Conservation (phyloP, 331 rosid genomes). For the Saraca asoca region DNA sequence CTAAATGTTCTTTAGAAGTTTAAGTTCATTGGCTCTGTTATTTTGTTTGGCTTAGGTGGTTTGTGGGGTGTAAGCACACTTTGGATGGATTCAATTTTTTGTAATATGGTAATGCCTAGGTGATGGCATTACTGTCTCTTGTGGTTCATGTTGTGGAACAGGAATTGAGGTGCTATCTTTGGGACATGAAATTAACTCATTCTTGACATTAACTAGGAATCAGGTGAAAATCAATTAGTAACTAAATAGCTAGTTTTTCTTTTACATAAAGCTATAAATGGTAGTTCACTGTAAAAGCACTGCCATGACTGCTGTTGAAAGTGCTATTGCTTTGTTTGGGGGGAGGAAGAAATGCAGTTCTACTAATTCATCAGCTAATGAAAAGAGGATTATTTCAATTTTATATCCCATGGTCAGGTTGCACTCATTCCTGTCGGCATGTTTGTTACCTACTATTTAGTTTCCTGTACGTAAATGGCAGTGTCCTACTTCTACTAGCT, state of each 20-base stretch:
- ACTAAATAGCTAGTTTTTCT: background rate
- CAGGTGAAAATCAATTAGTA: background rate
- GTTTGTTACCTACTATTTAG: too few species aligned
- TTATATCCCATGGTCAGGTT: too few species aligned
- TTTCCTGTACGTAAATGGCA: too few species aligned
- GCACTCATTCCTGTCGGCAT: too few species aligned
- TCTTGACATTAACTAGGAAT: background rate
- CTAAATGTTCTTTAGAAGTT: constrained; percentile 13
- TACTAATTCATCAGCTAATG: background rate
- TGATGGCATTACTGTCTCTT: background rate
- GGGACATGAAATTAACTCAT: background rate
- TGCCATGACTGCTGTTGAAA: background rate
- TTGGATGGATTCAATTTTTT: background rate
- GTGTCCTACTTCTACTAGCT: too few species aligned
- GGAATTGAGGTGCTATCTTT: background rate
- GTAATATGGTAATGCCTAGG: background rate
- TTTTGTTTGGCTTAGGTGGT: constrained; percentile 9
- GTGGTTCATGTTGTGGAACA: background rate
- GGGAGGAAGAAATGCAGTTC: background rate
- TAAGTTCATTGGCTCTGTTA: constrained; percentile 26
- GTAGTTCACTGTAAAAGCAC: background rate
- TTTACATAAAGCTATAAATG: background rate
- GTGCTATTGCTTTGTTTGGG: background rate
- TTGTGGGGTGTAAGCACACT: background rate
- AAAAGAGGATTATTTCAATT: too few species aligned